Percentiles rank a stretch among this genome's conserved stretches.
These are phyloP conservation scores for Collybiopsis confluens DNA, from an alignment of 768 basidiomycete species.

Conservation along the genomic window DNA sequence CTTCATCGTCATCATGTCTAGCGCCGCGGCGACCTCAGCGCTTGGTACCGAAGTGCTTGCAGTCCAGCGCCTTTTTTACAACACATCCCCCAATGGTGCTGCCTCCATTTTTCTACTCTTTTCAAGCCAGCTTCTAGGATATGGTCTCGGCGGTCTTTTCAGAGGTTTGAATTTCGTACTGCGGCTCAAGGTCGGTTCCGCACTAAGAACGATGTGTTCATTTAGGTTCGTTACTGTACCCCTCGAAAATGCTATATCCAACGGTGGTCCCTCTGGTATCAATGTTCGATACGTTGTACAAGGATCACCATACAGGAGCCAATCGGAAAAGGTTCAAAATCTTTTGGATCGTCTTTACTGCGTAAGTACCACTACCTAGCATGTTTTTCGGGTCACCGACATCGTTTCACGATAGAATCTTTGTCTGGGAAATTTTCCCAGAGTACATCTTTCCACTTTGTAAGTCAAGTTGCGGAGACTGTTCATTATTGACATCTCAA, in stretches of 20 bases:
- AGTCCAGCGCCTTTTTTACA: conserved; percentile 39
- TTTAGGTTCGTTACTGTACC: conserved; percentile 43
- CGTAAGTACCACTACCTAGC: conserved; percentile 20
- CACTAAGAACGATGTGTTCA: neutral
- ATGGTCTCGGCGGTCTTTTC: conserved; percentile 23
- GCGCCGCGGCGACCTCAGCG: conserved; percentile 37
- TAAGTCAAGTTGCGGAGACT: no score
- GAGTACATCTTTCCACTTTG: no score
- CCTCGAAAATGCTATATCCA: conserved; percentile 50
- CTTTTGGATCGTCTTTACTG: conserved; percentile 43
- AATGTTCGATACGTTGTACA: conserved; percentile 47
- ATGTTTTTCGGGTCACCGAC: no score
- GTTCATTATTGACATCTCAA: no score
- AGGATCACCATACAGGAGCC: conserved; percentile 25
- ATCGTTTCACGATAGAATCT: neutral
- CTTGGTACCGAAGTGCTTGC: conserved; percentile 39
- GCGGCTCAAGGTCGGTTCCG: neutral
- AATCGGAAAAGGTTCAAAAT: conserved; percentile 39
- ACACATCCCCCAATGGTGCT: conserved; percentile 24
- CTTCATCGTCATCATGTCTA: conserved; percentile 39
- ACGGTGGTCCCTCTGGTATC: conserved; percentile 41
- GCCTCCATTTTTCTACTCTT: conserved; percentile 23
- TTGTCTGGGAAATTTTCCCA: neutral
- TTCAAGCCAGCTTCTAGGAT: conserved; percentile 24
- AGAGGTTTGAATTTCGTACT: neutral